Percentiles rank a stretch among this genome's conserved stretches.
phyloP scores from a whole-genome alignment of 1,139 yeast species.

The Suhomyces bokatorum region DNA sequence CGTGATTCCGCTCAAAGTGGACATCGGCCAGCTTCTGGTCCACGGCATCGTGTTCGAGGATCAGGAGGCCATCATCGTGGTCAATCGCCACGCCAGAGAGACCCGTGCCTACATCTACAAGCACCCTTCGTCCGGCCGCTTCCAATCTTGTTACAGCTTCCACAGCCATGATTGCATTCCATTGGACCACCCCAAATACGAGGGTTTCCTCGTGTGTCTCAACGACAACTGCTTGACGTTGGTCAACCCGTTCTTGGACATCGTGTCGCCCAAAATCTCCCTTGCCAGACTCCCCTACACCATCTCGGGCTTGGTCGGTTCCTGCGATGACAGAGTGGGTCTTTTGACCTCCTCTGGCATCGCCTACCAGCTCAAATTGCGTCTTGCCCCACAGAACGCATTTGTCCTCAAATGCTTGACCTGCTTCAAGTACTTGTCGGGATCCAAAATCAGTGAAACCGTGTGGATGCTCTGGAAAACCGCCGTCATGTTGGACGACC shows the following conservation, averaged over 20 bases:
- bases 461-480: conserved; percentile 68
- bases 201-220: conserved; percentile 45
- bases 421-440: conserved; percentile 56
- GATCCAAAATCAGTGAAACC: conserved; percentile 56
- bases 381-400: conserved; percentile 48
- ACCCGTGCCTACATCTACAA: conserved; percentile 55
- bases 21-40: conserved; percentile 38
- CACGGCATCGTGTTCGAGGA: conserved; percentile 48
- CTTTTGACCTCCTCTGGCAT: conserved; percentile 25
- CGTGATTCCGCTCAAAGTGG: conserved; percentile 34
- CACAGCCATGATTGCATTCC: conserved; percentile 46
- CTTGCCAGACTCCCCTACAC: conserved; percentile 20
- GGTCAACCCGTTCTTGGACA: conserved; percentile 65
- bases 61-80: conserved; percentile 60
- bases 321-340: conserved; percentile 33
- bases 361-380: conserved; percentile 35
- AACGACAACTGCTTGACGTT: conserved; percentile 39
- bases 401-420: conserved; percentile 46
- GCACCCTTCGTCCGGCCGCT: conserved; percentile 31
- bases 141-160: conserved; percentile 35
- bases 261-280: conserved; percentile 48
- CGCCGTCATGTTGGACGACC: conserved; percentile 45
- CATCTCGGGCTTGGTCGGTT: conserved; percentile 25
- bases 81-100: conserved; percentile 32
- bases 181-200: conserved; percentile 31